phyloP scores from a whole-genome alignment of 1,284 basidiomycete genomes.

The Irpex lacteus region DNA sequence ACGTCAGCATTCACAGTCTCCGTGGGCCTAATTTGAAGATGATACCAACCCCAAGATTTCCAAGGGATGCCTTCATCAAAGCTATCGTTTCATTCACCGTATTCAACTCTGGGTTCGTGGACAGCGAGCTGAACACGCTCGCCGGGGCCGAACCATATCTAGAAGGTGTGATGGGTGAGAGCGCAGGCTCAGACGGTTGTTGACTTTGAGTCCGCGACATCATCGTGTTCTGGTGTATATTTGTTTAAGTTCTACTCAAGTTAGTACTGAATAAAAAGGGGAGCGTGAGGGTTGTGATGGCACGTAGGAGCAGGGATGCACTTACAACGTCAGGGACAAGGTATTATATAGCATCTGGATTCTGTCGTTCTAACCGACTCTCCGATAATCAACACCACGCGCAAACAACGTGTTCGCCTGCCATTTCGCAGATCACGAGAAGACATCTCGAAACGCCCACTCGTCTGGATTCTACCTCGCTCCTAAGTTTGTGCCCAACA shows the following conservation, averaged over 20 bases:
- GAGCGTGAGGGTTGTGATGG: too few species aligned
- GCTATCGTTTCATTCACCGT: constrained; percentile 24
- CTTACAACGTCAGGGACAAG: too few species aligned
- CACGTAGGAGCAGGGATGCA: too few species aligned
- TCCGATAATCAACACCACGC: neutral
- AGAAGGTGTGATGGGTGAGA: constrained; percentile 6
- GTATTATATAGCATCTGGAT: constrained; percentile 1
- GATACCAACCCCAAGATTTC: constrained; percentile 22
- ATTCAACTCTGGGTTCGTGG: constrained; percentile 20
- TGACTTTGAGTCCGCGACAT: constrained; percentile 1
- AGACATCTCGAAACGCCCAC: neutral
- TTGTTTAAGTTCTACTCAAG: neutral
- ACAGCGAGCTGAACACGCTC: constrained; percentile 12
- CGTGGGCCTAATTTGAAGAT: neutral
- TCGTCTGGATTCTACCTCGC: too few species aligned
- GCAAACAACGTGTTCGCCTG: neutral
- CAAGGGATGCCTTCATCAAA: constrained; percentile 27
- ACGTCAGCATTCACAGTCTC: neutral
- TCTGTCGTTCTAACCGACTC: neutral
- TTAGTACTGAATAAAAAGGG: too few species aligned
- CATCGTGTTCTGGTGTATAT: neutral
- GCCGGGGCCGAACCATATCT: constrained; percentile 7
- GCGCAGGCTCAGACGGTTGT: neutral
- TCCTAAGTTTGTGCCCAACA: too few species aligned
- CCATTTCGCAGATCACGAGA: neutral